Conservation (phyloP, 257 asterid genomes). For the Solanum chiquidenum region DNA sequence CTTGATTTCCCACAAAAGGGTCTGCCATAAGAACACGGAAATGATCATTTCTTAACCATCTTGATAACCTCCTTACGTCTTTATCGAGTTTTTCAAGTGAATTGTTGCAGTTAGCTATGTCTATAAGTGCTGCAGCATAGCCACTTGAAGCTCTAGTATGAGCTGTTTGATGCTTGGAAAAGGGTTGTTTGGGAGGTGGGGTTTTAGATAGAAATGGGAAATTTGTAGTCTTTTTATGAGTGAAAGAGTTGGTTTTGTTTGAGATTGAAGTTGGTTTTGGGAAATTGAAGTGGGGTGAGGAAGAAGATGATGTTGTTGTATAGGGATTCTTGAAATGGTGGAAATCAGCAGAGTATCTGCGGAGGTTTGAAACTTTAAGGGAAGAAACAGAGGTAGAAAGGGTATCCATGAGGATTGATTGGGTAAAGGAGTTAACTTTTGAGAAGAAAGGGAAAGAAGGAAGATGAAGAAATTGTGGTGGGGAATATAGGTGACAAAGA, state of each 20-base stretch:
- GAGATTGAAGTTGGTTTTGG: slow-evolving; percentile 3
- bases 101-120: slow-evolving; percentile 19
- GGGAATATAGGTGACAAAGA: background rate
- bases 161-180: background rate
- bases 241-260: slow-evolving; percentile 7
- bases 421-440: background rate
- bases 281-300: background rate
- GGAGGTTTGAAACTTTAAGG: slow-evolving; percentile 17
- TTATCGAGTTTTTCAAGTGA: slow-evolving; percentile 17
- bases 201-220: background rate
- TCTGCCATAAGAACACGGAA: background rate
- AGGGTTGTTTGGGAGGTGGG: slow-evolving; percentile 1
- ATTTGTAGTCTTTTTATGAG: background rate
- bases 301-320: background rate
- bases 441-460: background rate
- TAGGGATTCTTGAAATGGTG: slow-evolving; percentile 10
- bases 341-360: slow-evolving; percentile 12
- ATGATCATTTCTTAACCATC: slow-evolving; percentile 16
- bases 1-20: slow-evolving; percentile 14
- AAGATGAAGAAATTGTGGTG: background rate
- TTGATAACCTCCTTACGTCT: slow-evolving; percentile 30
- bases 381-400: slow-evolving; percentile 25
- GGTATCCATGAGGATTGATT: slow-evolving; percentile 26
- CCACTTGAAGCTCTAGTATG: slow-evolving; percentile 33
- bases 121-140: slow-evolving; percentile 54